Evolutionary conservation across 345 rosid genomes (phyloP).

Genomic region (Hypericum perforatum): DNA sequence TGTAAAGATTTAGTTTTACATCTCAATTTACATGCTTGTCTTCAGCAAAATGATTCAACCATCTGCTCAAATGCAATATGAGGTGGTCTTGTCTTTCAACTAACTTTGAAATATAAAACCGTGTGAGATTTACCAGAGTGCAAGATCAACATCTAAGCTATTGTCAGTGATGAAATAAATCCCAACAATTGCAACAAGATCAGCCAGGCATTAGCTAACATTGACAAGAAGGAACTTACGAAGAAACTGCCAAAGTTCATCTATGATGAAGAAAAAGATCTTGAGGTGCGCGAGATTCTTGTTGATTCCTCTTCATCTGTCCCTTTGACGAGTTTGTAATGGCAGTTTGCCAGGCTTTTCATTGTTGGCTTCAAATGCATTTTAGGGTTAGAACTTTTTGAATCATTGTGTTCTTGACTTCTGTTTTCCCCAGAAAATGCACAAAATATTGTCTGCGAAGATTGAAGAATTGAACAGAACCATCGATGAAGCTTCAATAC

Average conservation of each 20-base stretch:
- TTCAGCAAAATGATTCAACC: too few relatives aligned
- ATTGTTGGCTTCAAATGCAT: too few relatives aligned
- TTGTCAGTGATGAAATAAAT: too few relatives aligned
- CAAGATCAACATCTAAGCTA: too few relatives aligned
- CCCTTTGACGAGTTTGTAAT: conserved; percentile 4
- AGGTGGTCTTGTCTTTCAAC: too few relatives aligned
- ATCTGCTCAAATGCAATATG: too few relatives aligned
- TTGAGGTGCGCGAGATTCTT: conserved; percentile 48
- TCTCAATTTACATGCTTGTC: too few relatives aligned
- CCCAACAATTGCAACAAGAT: too few relatives aligned
- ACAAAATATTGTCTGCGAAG: conserved; percentile 66
- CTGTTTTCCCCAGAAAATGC: conserved; percentile 48
- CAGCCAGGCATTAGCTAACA: conserved; percentile 72
- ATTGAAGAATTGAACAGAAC: conserved; percentile 83
- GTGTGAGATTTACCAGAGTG: too few relatives aligned
- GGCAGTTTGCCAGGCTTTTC: conserved; percentile 1
- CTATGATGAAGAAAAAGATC: conserved; percentile 89
- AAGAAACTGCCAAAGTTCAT: conserved; percentile 92
- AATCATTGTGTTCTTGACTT: conserved; percentile 1
- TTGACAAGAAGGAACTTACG: conserved; percentile 79
- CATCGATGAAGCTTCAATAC: conserved; percentile 57
- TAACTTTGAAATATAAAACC: too few relatives aligned
- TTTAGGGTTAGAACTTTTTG: too few relatives aligned
- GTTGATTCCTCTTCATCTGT: background rate
- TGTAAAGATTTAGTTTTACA: background rate